Evolutionary conservation across 2,329 filamentous ascomycete species (phyloP).

Genomic region (Capronia epimyces): DNA sequence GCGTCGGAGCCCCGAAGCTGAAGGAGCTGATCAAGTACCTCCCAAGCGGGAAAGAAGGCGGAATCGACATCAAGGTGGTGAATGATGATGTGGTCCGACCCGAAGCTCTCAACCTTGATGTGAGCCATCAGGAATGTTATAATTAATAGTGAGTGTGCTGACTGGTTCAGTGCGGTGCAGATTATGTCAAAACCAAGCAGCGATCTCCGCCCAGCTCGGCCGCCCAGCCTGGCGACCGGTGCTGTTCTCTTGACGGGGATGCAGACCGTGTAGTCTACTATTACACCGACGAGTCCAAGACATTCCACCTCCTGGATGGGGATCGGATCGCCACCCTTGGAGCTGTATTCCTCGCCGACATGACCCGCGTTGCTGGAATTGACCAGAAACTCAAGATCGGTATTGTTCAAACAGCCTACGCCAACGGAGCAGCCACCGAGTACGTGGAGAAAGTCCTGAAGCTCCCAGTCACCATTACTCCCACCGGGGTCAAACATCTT

Average conservation of each 20-base stretch:
- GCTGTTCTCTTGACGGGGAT: constrained; percentile 89
- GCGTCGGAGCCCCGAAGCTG: constrained; percentile 89
- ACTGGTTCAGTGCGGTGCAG: constrained; percentile 69
- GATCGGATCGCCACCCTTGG: constrained; percentile 94
- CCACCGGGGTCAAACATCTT: constrained; percentile 93
- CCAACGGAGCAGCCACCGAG: constrained; percentile 88
- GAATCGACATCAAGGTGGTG: constrained; percentile 75
- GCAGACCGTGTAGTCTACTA: constrained; percentile 96
- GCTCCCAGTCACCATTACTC: constrained; percentile 85
- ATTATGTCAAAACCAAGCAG: constrained; percentile 97
- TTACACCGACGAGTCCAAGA: constrained; percentile 73
- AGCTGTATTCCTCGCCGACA: constrained; percentile 86
- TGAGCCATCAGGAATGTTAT: constrained; percentile 40
- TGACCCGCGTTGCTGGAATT: constrained; percentile 73
- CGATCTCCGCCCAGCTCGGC: constrained; percentile 78
- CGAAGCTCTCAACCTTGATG: constrained; percentile 81
- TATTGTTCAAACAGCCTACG: constrained; percentile 95
- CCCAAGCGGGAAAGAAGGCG: constrained; percentile 59
- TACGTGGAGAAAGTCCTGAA: constrained; percentile 85
- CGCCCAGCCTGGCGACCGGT: constrained; percentile 68
- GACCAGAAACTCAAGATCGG: constrained; percentile 79
- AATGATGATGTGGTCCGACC: constrained; percentile 92
- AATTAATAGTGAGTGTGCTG: constrained; percentile 18
- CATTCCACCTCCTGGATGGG: constrained; percentile 89
- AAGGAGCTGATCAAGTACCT: constrained; percentile 79